These are phyloP conservation scores for Coemansia sp. DNA, from an alignment of 192 early-diverging fungal species.

Conservation along the genomic window DNA sequence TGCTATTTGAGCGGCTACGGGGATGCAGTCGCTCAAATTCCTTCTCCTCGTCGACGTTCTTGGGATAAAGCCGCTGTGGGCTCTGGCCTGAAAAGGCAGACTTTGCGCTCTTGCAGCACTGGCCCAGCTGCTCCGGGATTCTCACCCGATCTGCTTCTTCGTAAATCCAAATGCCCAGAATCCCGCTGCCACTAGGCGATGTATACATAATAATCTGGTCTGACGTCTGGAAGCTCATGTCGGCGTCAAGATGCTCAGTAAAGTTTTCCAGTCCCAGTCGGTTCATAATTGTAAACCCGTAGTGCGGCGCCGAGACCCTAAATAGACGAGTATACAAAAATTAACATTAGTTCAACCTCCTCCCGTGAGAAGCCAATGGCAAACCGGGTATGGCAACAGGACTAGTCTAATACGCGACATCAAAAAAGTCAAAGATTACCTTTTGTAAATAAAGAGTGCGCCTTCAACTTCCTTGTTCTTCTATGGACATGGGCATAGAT, in stretches of 20 bases:
- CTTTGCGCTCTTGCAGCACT: conserved; percentile 30
- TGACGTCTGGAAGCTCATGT: conserved; percentile 75
- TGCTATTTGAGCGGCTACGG: conserved; percentile 47
- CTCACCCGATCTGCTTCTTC: conserved; percentile 36
- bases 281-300: conserved; percentile 86
- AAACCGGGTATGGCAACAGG: background rate
- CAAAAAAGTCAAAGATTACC: conserved; percentile 36
- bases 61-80: conserved; percentile 34
- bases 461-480: conserved; percentile 87
- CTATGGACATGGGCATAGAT: conserved; percentile 43
- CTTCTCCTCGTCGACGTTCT: conserved; percentile 31
- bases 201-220: conserved; percentile 86
- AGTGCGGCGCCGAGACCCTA: conserved; percentile 54
- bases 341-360: too few species aligned
- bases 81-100: conserved; percentile 21
- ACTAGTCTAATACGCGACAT: background rate
- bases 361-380: too few species aligned
- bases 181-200: conserved; percentile 13
- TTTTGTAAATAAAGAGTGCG: conserved; percentile 81
- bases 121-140: conserved; percentile 38
- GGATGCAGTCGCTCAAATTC: conserved; percentile 43
- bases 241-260: conserved; percentile 58
- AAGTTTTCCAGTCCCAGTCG: conserved; percentile 80
- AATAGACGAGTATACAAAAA: background rate
- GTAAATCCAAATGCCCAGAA: conserved; percentile 49